These are phyloP conservation scores for Trichosporon ovoides DNA, from an alignment of 1,284 basidiomycete species.

Conservation along the genomic window DNA sequence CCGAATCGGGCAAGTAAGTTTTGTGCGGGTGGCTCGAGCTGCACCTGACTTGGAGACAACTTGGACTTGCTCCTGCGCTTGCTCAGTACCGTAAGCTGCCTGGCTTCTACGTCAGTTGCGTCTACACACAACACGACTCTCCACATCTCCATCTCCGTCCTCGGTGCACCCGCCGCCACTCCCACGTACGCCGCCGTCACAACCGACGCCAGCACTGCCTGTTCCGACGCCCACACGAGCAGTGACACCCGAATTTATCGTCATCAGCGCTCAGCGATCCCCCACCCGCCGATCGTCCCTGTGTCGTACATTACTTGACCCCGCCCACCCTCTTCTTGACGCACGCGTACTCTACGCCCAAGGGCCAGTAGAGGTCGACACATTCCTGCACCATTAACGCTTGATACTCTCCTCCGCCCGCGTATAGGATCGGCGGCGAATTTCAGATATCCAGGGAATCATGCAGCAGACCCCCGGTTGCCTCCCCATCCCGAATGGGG, in stretches of 20 bases:
- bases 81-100: neutral
- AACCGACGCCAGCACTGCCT: too few species aligned
- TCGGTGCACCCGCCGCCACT: neutral
- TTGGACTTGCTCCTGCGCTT: neutral
- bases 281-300: slow-evolving; percentile 4
- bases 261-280: slow-evolving; percentile 1
- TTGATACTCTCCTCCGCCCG: neutral
- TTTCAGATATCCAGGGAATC: neutral
- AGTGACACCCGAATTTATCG: neutral
- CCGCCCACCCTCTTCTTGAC: neutral
- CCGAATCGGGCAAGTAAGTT: slow-evolving; percentile 3
- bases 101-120: neutral
- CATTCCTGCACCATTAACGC: neutral
- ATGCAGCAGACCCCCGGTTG: slow-evolving; percentile 3
- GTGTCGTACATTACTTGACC: neutral
- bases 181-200: too few species aligned
- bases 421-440: neutral
- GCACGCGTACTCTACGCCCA: neutral
- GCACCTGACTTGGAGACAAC: slow-evolving; percentile 3
- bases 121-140: neutral
- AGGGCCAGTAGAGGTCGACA: neutral
- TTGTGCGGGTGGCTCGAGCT: neutral
- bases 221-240: neutral
- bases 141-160: neutral
- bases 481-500: slow-evolving; percentile 5